Evolutionary conservation across 2,329 filamentous ascomycete genomes (phyloP).

Genomic region (Colletotrichum lindemuthianum): DNA sequence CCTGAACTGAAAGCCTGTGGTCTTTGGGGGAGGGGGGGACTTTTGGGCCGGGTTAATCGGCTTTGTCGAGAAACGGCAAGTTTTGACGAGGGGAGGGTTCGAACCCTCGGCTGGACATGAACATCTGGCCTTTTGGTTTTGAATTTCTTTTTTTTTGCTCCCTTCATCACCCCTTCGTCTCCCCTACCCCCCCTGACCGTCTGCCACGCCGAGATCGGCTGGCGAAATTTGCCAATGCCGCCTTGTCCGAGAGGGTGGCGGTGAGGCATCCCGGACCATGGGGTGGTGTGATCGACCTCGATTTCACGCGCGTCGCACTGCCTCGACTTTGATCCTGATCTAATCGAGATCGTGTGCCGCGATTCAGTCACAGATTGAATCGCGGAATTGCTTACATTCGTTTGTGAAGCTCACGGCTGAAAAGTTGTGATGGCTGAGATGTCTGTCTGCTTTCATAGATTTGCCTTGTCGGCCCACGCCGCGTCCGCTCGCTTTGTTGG

Average conservation of each 20-base stretch:
- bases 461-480: background rate
- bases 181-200: too few relatives aligned
- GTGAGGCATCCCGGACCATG: conserved; percentile 5
- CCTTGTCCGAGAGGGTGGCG: conserved; percentile 7
- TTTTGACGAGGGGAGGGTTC: too few relatives aligned
- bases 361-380: background rate
- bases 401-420: background rate
- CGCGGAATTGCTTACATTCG: background rate
- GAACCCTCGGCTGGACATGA: background rate
- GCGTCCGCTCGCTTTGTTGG: background rate
- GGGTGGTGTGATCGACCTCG: background rate
- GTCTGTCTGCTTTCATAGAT: background rate
- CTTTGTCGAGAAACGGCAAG: background rate
- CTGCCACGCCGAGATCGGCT: too few relatives aligned
- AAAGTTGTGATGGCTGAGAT: too few relatives aligned
- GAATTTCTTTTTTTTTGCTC: background rate
- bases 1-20: conserved; percentile 46
- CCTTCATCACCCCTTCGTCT: too few relatives aligned
- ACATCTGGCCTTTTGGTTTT: background rate
- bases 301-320: background rate
- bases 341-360: too few relatives aligned
- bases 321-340: too few relatives aligned
- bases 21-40: background rate
- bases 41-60: background rate
- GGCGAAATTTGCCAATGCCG: too few relatives aligned